These are phyloP conservation scores for Nakaseomyces nivariensis DNA, from an alignment of 1,139 yeast genomes.

Conservation along the genomic window DNA sequence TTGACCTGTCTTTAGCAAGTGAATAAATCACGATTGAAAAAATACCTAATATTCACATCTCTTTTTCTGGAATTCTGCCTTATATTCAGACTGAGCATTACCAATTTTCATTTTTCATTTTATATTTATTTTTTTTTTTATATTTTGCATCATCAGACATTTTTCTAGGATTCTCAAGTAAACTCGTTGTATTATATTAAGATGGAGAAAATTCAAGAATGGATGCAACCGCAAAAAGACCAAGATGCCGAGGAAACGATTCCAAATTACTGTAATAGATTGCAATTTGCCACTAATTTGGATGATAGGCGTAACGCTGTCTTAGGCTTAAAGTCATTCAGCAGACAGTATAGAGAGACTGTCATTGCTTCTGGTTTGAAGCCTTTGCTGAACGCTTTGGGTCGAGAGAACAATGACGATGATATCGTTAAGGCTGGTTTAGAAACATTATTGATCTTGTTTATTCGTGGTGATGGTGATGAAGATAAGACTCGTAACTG, in stretches of 20 bases:
- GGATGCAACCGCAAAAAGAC: constrained; percentile 43
- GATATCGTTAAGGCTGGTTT: constrained; percentile 73
- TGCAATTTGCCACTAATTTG: constrained; percentile 70
- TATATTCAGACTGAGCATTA: too few species aligned
- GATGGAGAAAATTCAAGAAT: constrained; percentile 43
- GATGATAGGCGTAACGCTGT: constrained; percentile 90
- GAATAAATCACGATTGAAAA: too few species aligned
- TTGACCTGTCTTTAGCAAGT: too few species aligned
- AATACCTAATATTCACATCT: too few species aligned
- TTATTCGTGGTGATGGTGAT: constrained; percentile 55
- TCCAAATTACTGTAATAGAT: constrained; percentile 77
- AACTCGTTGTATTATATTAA: background rate
- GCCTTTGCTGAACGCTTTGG: constrained; percentile 59
- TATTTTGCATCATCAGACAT: too few species aligned
- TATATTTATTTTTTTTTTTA: too few species aligned
- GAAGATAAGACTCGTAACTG: constrained; percentile 46
- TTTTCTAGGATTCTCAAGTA: too few species aligned
- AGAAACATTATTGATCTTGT: constrained; percentile 75
- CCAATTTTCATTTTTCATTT: too few species aligned
- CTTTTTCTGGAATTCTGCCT: too few species aligned
- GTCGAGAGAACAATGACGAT: constrained; percentile 56
- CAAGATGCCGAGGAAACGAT: constrained; percentile 78
- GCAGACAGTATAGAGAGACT: constrained; percentile 79
- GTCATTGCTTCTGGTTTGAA: constrained; percentile 85
- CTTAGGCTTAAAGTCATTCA: constrained; percentile 78